Base-by-base conservation (phyloP, 345 rosid genomes). In the Brassica rapa region DNA sequence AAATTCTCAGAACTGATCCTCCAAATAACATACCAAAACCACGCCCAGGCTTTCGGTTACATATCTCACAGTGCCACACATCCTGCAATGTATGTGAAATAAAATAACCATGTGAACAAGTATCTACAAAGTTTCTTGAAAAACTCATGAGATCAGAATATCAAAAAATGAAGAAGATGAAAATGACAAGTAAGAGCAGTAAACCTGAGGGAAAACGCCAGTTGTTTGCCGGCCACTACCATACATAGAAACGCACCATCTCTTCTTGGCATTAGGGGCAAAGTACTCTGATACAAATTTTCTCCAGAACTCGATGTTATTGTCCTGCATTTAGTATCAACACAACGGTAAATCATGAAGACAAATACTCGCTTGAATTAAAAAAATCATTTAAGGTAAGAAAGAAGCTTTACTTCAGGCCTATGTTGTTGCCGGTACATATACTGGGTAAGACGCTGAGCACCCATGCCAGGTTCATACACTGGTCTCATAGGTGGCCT, bases 171-270 rank as follows among this genome's bases (percentile, higher is more conserved):
- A 73, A n/a, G 69, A 46, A 68, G 32, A 43, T 43, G n/a, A 43
- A 43, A 43, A 43, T 43, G 51, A 43, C 29, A 19, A 37, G 1
- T 3, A 67, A 59, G 56, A 11, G 14, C 66, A 84, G 70, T 88
- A 80, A 71, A 95, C 99, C 96, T 95, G 99, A 75, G 99, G 96
- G 68, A 90, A 90, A 84, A 91, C 98, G 33, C 98, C 98, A 80
- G 90, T 87, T 74, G 99, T 84, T 86, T 91, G 99, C 65, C 97
- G 87, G 75, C 97, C 97, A 89, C 88, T 91, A 85, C 99, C 98
- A 72, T 95, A 95, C 97, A 95, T 86, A n/a, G 97, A 95, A 79
- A 95, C 99, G 68, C 99, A 95, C 99, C 97, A 93, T 83, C 90
- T 93, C 85, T 95, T 95, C 82, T 88, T 95, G 49, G 98, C 98